Base-by-base conservation (phyloP, 306 rosid species). In the Cucurbita argyrosperma region DNA sequence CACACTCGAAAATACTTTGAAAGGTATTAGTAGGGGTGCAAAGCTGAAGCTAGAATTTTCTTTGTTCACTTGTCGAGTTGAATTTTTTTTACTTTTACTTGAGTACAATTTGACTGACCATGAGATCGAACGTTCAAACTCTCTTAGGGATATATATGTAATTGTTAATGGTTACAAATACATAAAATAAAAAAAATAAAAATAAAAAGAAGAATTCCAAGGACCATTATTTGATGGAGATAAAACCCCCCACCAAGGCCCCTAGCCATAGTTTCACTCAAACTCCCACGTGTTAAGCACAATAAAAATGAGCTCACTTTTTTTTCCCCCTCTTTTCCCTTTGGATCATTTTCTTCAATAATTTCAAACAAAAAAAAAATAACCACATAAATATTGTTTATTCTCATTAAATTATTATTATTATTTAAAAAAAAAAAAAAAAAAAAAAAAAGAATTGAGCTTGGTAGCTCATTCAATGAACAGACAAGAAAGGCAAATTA, bases 181-280 rank as follows among this genome's bases (percentile, higher is more conserved):
- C n/a, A 59, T 13, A 30, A 19, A 19, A 19, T 19, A 19, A 19
- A 19, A 49, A 8, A 7, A 50, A 50, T 14, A 1, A 4, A 14
- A 10, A 66, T 10, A 4, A 13, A 43, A 46, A 66, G 2, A 30
- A 26, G 30, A 26, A 30, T 30, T 10, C 2, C 5, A 18, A 43
- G 56, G 47, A 43, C 47, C 15, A 61, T 61, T 61, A 61, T 35
- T 61, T 14, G 67, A 61, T 61, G 42, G 23, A 39, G 35, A 64
- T 64, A 40, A 64, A 64, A 64, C 51, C 71, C 71, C 19, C 71
- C 71, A 64, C 71, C 67, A 50, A n/a, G 71, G 71, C 51, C 71
- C 71, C 71, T 64, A 40, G 71, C 71, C 9, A 39, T 64, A 40
- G 14, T 64, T 64, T 64, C 51, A 64, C 71, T 64, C 9, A n/a